Evolutionary conservation across 331 rosid genomes (phyloP).

Genomic region (Phaseolus coccineus): DNA sequence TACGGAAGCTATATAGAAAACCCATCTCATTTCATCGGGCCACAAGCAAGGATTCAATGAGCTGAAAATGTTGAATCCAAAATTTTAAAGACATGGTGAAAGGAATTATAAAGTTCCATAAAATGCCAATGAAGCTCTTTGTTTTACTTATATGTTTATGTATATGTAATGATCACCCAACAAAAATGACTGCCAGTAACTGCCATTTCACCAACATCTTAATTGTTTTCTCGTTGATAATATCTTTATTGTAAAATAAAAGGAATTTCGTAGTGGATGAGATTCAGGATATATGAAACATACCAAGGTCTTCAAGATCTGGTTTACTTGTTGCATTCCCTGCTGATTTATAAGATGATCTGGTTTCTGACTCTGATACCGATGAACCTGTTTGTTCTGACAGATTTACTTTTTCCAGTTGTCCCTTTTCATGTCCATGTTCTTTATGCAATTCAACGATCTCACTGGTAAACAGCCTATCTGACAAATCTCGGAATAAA

Average conservation of each 20-base stretch:
- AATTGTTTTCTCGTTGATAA: constrained; percentile 18
- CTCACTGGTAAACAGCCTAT: constrained; percentile 87
- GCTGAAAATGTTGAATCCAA: constrained; percentile 29
- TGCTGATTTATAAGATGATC: constrained; percentile 42
- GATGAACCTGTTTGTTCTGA: constrained; percentile 47
- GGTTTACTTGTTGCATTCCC: constrained; percentile 53
- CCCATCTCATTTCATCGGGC: constrained; percentile 33
- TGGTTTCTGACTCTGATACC: constrained; percentile 52
- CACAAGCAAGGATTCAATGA: constrained; percentile 1
- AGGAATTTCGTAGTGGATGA: constrained; percentile 1
- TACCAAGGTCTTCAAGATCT: constrained; percentile 76
- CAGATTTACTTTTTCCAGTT: constrained; percentile 32
- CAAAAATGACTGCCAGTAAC: constrained; percentile 12
- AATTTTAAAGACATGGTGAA: neutral
- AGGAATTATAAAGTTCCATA: constrained; percentile 15
- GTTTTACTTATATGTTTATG: constrained; percentile 1
- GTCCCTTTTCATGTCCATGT: constrained; percentile 38
- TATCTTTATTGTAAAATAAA: constrained; percentile 27
- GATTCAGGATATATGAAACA: constrained; percentile 37
- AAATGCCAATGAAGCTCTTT: neutral
- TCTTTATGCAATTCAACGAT: constrained; percentile 66
- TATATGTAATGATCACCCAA: neutral
- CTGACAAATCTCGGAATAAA: constrained; percentile 90
- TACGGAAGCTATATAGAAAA: neutral
- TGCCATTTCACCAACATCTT: neutral